Conservation (phyloP, 2,329 filamentous ascomycete genomes). For the Aureobasidium namibiae region DNA sequence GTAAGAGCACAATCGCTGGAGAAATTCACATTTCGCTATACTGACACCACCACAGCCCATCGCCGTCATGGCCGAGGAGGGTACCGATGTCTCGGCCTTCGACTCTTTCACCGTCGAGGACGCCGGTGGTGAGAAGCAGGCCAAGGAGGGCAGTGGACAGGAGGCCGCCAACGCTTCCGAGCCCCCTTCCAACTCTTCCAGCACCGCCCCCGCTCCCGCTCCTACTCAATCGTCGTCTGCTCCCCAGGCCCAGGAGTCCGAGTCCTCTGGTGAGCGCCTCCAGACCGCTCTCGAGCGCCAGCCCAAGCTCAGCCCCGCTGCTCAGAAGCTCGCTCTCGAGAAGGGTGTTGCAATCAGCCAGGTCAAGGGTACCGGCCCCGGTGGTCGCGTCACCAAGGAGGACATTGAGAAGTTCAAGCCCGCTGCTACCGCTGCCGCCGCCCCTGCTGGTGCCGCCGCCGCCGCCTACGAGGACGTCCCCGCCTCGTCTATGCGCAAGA, state of each 20-base stretch:
- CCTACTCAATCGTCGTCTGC: constrained; percentile 39
- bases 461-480: constrained; percentile 74
- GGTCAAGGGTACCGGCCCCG: constrained; percentile 80
- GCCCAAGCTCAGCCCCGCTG: constrained; percentile 62
- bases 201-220: constrained; percentile 49
- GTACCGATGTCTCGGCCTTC: constrained; percentile 77
- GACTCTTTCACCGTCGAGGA: constrained; percentile 81
- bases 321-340: constrained; percentile 76
- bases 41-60: constrained; percentile 60
- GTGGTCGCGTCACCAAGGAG: constrained; percentile 80
- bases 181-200: constrained; percentile 47
- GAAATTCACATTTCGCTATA: neutral
- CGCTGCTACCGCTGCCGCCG: constrained; percentile 35
- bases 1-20: constrained; percentile 44
- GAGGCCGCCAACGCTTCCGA: constrained; percentile 54
- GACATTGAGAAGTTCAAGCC: constrained; percentile 80
- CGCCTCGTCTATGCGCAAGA: constrained; percentile 92
- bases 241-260: constrained; percentile 59
- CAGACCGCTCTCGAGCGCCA: constrained; percentile 78
- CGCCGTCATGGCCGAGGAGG: constrained; percentile 88
- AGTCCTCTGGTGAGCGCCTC: constrained; percentile 66
- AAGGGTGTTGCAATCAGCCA: constrained; percentile 68
- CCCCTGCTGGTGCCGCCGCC: constrained; percentile 43
- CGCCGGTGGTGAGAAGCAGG: constrained; percentile 72
- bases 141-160: constrained; percentile 57